Percentiles rank a stretch among this genome's conserved stretches.
phyloP scores from a whole-genome alignment of 305 asterid genomes.

The Fraxinus angustifolia region DNA sequence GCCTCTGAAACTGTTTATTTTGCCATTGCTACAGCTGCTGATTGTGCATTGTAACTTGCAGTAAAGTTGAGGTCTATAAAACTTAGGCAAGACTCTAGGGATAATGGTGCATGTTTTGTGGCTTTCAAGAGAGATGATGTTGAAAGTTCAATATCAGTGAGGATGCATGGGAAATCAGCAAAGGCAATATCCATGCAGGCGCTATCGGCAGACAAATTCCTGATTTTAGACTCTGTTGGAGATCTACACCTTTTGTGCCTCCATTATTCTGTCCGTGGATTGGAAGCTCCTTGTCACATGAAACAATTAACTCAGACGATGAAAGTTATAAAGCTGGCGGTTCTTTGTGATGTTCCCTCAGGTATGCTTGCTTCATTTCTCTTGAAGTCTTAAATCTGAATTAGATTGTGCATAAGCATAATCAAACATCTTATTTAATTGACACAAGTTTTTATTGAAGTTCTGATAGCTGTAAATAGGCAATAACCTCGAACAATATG shows the following conservation, averaged over 20 bases:
- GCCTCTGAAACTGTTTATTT: constrained; percentile 34
- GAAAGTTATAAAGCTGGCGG: constrained; percentile 61
- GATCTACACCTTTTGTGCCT: constrained; percentile 54
- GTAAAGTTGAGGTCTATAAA: constrained; percentile 66
- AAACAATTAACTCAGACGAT: constrained; percentile 48
- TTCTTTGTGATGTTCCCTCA: constrained; percentile 52
- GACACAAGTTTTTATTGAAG: neutral
- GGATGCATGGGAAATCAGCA: constrained; percentile 39
- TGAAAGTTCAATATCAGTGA: constrained; percentile 29
- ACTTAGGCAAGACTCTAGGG: constrained; percentile 65
- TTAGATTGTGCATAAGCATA: constrained; percentile 1
- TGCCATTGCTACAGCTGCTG: constrained; percentile 51
- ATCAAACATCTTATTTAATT: neutral
- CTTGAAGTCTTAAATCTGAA: constrained; percentile 8
- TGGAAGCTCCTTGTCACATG: constrained; percentile 41
- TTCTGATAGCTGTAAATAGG: constrained; percentile 3
- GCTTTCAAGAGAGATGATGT: constrained; percentile 48
- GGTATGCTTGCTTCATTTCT: constrained; percentile 31
- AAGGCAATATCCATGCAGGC: constrained; percentile 66
- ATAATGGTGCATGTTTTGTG: constrained; percentile 48
- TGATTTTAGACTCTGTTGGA: constrained; percentile 73
- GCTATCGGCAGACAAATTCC: constrained; percentile 49
- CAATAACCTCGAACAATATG: neutral
- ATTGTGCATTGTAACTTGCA: constrained; percentile 69
- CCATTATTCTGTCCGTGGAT: constrained; percentile 43